These are phyloP conservation scores for Pichia phayaonensis DNA, from an alignment of 805 yeast species.

Conservation along the genomic window DNA sequence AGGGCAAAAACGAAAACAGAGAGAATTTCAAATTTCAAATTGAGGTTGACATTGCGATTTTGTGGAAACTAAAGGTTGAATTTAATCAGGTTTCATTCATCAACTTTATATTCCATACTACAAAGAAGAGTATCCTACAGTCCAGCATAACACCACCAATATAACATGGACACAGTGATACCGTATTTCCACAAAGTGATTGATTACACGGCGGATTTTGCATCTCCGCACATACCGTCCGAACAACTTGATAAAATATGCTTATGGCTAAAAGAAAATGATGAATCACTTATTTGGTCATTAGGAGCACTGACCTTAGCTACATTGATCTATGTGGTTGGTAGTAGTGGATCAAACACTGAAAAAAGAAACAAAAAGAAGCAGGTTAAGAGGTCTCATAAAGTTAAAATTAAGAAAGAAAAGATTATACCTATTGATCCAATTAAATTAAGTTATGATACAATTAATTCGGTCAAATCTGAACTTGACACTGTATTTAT, in stretches of 20 bases:
- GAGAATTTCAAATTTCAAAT: neutral
- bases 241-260: constrained; percentile 5
- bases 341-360: neutral
- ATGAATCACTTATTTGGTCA: constrained; percentile 8
- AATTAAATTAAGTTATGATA: constrained; percentile 15
- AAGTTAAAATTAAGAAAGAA: constrained; percentile 9
- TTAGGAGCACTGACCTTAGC: constrained; percentile 11
- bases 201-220: neutral
- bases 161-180: neutral
- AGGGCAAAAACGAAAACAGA: neutral
- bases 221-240: neutral
- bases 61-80: no score
- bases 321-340: neutral
- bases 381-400: constrained; percentile 6
- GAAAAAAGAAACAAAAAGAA: constrained; percentile 12
- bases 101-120: neutral
- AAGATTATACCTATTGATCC: constrained; percentile 15
- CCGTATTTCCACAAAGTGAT: constrained; percentile 3
- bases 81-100: neutral
- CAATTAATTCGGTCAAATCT: neutral
- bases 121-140: neutral
- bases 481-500: neutral
- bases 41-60: no score
- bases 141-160: neutral
- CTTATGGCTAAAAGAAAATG: constrained; percentile 13